Base-by-base conservation (phyloP, 441 rosid species). In the Pelargonium myrrhifolium region DNA sequence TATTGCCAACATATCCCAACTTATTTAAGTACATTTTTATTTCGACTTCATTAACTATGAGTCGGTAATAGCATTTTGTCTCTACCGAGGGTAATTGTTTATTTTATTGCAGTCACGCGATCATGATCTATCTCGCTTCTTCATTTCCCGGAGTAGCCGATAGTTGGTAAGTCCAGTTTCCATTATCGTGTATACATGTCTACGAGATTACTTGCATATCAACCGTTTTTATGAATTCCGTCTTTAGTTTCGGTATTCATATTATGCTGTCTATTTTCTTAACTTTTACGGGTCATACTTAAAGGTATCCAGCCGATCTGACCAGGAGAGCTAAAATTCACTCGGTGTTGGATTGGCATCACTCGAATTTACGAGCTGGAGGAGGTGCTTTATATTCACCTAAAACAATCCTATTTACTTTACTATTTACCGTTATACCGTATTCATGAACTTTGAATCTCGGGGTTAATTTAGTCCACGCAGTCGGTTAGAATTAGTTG, bases 281-380 rank as follows among this genome's bases (percentile, higher is more conserved):
- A 28, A 28, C 31, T 28, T 28, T 28, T 28, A 28, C 31, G 31
- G 31, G 31, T 51, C 56, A n/a, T 56, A 28, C 20, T 69, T 73
- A 62, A 78, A 89, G 96, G 92, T 90, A 93, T 78, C 97, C 96
- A 0, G 79, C 87, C 59, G 97, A 93, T 81, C 83, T 93, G 79
- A 86, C 72, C 62, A 85, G 72, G 76, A 90, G 93, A 78, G 93
- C 92, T 58, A 87, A 84, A 86, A 83, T 93, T 74, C 82, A 90
- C 47, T 93, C 98, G 2, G 88, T 87, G 51, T 68, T 93, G 82
- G 97, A 93, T 64, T 93, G 98, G 98, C 97, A 90, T 79, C 98
- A 93, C 81, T 76, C 85, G 49, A 87, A 86, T 72, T 77, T 93
- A 76, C 93, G 97, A 65, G 68, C 40, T 56, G 97, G 97, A 58